Evolutionary conservation across 2,329 filamentous ascomycete genomes (phyloP), one percentile per base, ranked within the genome.

Genomic region (Chrysoporthe puriensis): DNA sequence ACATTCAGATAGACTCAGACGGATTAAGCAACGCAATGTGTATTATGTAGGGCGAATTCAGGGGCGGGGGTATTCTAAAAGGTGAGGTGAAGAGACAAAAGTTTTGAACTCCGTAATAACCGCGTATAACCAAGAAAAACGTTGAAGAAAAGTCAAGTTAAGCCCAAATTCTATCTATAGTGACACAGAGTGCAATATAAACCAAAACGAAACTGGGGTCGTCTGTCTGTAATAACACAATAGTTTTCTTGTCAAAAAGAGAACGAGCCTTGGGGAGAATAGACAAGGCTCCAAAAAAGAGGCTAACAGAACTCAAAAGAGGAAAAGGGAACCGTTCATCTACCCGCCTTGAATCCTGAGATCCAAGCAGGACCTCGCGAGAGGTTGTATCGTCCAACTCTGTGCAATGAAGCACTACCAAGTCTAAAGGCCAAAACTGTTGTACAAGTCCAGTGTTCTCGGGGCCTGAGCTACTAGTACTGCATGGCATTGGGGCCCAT

Each of bases 401-500:
- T 54, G 32, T 54, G 50, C 50, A 54, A 54, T 54, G 50, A 54
- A 54, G 50, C 50, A 54, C 26, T 11, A 54, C 50, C 50, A 14
- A 54, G 50, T 54, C 50, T 54, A 54, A n/a, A 14, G 16, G 3
- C 18, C 50, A 21, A 40, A 40, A 40, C 9, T 7, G 11, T 26
- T 40, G 26, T 26, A 43, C 61, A 63, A 26, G 16, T 52, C 34
- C 21, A 21, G 7, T 11, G 9, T 52, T 32, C 46, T 26, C 32
- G 21, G 13, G 11, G 11, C 16, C 11, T 9, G 34, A 18, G 34
- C 32, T 16, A 32, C 64, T 48, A 67, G 26, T 67, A 44, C 52
- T 67, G 62, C 62, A 67, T 67, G 56, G 42, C 64, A 67, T 7
- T 50, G 18, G 60, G 57, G 40, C 62, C 59, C 26, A 68, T 36